Evolutionary conservation across 306 rosid species (phyloP), one percentile per base, ranked within the genome.

Genomic region (Herpetospermum pedunculosum): DNA sequence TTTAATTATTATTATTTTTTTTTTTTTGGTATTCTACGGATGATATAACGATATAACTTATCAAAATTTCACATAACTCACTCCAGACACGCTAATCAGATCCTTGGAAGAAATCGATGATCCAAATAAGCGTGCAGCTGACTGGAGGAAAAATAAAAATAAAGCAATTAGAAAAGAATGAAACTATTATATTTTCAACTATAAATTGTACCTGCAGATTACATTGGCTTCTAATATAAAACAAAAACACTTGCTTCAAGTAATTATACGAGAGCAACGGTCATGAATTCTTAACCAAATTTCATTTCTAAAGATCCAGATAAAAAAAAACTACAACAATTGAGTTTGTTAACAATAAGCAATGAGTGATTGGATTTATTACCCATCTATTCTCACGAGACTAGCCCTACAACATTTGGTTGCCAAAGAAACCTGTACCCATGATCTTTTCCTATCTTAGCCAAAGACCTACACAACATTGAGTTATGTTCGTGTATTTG

Each of bases 61-160:
- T n/a, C n/a, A 38, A 69, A 14, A 14, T n/a, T 43, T 40, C 50
- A 57, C 34, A 50, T 28, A 59, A 83, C 94, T 80, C 80, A 92
- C 98, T 92, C 96, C 96, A 47, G 98, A 92, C 70, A 92, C 98
- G 69, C 87, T 84, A 72, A 88, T 84, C 81, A 90, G 84, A 79
- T 92, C 89, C 85, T 87, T 82, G 11, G 89, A 85, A 83, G 95
- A 85, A 75, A 89, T 86, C 35, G 93, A 81, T 77, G 96, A 93
- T 75, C 98, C 98, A 84, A 87, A 91, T 72, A 93, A 86, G 79
- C 96, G 94, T 21, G 98, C 96, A 21, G 98, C 92, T 23, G 98
- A 93, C 98, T 91, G 91, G 79, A 84, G 62, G 48, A 73, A 80
- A 58, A 68, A 58, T n/a, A 23, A 10, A 34, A 55, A 55, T 0